Evolutionary conservation across 2,329 filamentous ascomycete species (phyloP).

Genomic region (Penicillium sp.): DNA sequence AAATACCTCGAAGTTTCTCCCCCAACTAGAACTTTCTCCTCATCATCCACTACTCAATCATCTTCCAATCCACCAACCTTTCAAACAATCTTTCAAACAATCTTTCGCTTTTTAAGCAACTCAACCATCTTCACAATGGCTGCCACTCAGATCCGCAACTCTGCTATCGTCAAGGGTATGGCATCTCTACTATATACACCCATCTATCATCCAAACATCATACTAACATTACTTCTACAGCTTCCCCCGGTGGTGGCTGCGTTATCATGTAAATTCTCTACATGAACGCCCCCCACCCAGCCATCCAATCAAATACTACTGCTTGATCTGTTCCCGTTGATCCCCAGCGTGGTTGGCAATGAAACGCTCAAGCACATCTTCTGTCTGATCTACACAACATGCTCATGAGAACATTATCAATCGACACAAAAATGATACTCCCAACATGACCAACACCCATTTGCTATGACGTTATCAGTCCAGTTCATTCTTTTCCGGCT

Average conservation of each 20-base stretch:
- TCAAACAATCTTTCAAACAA: conserved; percentile 1
- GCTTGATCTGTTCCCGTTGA: background rate
- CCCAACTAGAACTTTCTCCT: conserved; percentile 1
- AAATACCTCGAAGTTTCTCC: background rate
- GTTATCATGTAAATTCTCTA: conserved; percentile 26
- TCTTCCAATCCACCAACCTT: background rate
- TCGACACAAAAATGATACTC: background rate
- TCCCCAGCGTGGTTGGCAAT: background rate
- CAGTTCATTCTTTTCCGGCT: conserved; percentile 13
- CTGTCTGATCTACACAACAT: background rate
- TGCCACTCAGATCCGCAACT: conserved; percentile 22
- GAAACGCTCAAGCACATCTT: background rate
- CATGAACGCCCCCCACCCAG: conserved; percentile 14
- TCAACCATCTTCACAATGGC: conserved; percentile 24
- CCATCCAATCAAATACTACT: background rate
- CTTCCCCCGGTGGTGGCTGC: conserved; percentile 31
- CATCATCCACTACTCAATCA: conserved; percentile 7
- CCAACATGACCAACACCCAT: conserved; percentile 1
- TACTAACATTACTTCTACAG: conserved; percentile 6
- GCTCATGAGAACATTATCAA: background rate
- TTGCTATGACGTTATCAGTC: conserved; percentile 6
- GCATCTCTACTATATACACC: background rate
- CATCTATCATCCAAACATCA: background rate
- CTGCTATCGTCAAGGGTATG: conserved; percentile 25
- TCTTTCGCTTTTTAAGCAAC: conserved; percentile 9